A percentile compares a stretch with the other conserved stretches of the same genome.
Evolutionary conservation across 768 basidiomycete genomes (phyloP).

Genomic region (Galerina sulciceps): DNA sequence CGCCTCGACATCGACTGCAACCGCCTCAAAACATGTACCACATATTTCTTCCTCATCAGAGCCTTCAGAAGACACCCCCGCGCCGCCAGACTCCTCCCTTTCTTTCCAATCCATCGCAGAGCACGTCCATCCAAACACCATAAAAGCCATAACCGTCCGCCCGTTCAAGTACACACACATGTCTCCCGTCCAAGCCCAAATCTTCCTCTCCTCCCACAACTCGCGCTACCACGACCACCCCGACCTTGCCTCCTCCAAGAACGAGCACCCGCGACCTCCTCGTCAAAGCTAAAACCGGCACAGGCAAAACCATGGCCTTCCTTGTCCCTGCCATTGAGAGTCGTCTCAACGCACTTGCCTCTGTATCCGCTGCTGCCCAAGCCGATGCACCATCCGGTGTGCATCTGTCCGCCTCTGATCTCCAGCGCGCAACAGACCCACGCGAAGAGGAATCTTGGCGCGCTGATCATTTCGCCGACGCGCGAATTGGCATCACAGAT

Average conservation of each 20-base stretch:
- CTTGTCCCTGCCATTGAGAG: constrained; percentile 86
- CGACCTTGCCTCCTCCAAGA: constrained; percentile 23
- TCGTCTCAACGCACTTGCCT: constrained; percentile 63
- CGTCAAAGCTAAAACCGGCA: constrained; percentile 88
- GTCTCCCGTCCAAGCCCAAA: constrained; percentile 83
- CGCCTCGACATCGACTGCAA: not conserved
- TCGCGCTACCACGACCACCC: constrained; percentile 55
- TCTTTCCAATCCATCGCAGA: constrained; percentile 38
- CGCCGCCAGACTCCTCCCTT: constrained; percentile 11
- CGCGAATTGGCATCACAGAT: constrained; percentile 91
- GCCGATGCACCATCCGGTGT: not conserved
- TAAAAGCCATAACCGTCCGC: constrained; percentile 61
- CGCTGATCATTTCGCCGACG: constrained; percentile 87
- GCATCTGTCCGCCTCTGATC: not conserved
- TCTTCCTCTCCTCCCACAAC: constrained; percentile 76
- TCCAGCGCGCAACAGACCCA: constrained; percentile 7
- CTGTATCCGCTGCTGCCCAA: constrained; percentile 30
- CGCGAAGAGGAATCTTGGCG: constrained; percentile 58
- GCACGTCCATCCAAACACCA: constrained; percentile 40
- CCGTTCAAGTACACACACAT: constrained; percentile 75
- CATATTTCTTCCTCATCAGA: not conserved
- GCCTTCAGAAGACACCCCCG: not conserved
- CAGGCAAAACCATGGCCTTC: constrained; percentile 89
- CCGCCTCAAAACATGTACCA: not conserved
- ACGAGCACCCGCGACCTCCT: constrained; percentile 63